Conservation (phyloP, 2,329 filamentous ascomycete genomes). For the Cephalotrichum gorgonifer region DNA sequence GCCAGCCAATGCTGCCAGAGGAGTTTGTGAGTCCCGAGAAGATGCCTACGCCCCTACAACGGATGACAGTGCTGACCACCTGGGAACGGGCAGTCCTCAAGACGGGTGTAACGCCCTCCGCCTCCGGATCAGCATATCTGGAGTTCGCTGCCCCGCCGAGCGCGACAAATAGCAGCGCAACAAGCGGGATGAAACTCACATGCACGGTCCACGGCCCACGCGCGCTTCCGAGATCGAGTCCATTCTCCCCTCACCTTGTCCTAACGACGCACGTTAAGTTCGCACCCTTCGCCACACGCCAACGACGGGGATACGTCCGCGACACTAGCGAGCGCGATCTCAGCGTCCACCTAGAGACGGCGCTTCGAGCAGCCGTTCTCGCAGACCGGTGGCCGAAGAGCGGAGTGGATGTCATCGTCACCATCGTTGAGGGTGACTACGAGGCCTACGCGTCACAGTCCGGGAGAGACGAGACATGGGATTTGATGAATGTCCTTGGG, state of each 20-base stretch:
- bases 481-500: conserved; percentile 81
- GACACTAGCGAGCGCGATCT: conserved; percentile 83
- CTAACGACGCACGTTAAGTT: conserved; percentile 94
- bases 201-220: conserved; percentile 91
- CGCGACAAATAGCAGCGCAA: conserved; percentile 23
- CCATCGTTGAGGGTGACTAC: conserved; percentile 87
- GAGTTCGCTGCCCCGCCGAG: conserved; percentile 47
- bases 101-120: conserved; percentile 85
- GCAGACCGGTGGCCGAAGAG: conserved; percentile 98
- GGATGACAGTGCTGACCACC: neutral
- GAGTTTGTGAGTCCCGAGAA: conserved; percentile 59
- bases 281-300: conserved; percentile 80
- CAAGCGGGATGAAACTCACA: conserved; percentile 73
- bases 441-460: conserved; percentile 44
- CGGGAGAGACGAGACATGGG: conserved; percentile 59
- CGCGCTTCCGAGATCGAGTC: conserved; percentile 77
- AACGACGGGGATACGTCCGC: conserved; percentile 74
- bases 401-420: conserved; percentile 89
- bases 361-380: conserved; percentile 79
- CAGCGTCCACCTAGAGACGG: conserved; percentile 82
- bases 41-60: neutral
- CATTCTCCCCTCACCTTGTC: conserved; percentile 86
- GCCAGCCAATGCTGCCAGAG: conserved; percentile 62
- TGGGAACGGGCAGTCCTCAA: conserved; percentile 57
- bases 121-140: conserved; percentile 84